Conservation (phyloP, 164 flowering plant genomes). For the Vitis riparia region DNA sequence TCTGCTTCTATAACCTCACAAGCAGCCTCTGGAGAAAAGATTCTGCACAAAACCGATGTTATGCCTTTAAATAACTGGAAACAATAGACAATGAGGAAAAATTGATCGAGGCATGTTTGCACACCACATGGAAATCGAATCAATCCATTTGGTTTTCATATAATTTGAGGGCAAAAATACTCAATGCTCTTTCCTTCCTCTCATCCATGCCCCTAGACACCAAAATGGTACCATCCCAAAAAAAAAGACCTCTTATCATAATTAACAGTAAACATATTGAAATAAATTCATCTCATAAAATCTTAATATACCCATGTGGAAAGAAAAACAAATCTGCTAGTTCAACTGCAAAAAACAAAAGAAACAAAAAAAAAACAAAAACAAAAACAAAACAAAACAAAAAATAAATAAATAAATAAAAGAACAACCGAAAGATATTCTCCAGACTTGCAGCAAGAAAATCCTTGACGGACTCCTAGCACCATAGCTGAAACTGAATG, state of each 20-base stretch:
- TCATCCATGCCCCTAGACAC: too few species aligned
- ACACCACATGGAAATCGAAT: background rate
- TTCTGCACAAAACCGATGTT: slow-evolving; percentile 48
- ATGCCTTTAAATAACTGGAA: slow-evolving; percentile 14
- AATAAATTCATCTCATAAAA: background rate
- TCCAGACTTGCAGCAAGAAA: too few species aligned
- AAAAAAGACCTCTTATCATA: background rate
- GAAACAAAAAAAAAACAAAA: too few species aligned
- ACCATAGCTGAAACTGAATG: too few species aligned
- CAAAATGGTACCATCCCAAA: background rate
- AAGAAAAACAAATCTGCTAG: too few species aligned
- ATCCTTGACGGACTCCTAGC: too few species aligned
- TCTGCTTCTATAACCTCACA: slow-evolving; percentile 98
- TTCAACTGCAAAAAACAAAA: too few species aligned
- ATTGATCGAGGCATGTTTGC: background rate
- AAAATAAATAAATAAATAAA: too few species aligned
- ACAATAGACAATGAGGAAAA: background rate
- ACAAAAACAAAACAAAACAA: too few species aligned
- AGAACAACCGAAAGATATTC: too few species aligned
- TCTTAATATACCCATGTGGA: background rate
- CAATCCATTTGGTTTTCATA: background rate
- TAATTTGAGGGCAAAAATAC: background rate
- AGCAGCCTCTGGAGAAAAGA: slow-evolving; percentile 91
- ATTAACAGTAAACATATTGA: background rate
- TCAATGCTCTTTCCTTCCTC: background rate